Evolutionary conservation across 257 asterid genomes (phyloP).

Genomic region (Solanum dulcamara): DNA sequence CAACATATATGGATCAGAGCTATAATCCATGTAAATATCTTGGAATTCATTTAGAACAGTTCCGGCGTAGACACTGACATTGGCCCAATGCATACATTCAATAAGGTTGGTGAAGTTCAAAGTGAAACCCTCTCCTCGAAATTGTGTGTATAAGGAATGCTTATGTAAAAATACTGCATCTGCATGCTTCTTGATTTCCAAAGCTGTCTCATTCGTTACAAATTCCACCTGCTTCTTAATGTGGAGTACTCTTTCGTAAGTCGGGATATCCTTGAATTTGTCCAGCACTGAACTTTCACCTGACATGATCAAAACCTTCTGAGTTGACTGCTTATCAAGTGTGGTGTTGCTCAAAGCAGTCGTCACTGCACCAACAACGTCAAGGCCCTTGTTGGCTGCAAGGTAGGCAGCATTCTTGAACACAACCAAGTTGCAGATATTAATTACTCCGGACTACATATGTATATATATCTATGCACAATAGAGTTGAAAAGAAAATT

Average conservation of each 20-base stretch:
- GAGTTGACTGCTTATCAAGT: background rate
- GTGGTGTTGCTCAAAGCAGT: background rate
- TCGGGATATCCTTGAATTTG: background rate
- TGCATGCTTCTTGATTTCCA: constrained; percentile 67
- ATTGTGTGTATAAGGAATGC: constrained; percentile 29
- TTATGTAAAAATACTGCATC: constrained; percentile 59
- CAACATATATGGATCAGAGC: constrained; percentile 73
- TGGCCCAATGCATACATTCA: constrained; percentile 58
- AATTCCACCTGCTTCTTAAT: background rate
- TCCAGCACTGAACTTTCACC: background rate
- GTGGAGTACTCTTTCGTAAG: background rate
- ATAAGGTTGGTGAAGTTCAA: constrained; percentile 45
- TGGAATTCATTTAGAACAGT: constrained; percentile 56
- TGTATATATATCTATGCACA: background rate
- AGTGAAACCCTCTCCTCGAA: constrained; percentile 20
- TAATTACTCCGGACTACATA: background rate
- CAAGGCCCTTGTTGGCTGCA: constrained; percentile 1
- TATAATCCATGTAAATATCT: constrained; percentile 56
- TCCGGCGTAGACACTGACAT: constrained; percentile 63
- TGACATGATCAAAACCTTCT: constrained; percentile 3
- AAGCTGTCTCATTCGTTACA: constrained; percentile 29
- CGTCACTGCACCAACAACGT: background rate
- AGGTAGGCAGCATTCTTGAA: constrained; percentile 5
- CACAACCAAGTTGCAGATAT: background rate
- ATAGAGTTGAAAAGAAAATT: background rate